phyloP scores from a whole-genome alignment of 2,329 filamentous ascomycete genomes.

The Nigrospora sphaerica region DNA sequence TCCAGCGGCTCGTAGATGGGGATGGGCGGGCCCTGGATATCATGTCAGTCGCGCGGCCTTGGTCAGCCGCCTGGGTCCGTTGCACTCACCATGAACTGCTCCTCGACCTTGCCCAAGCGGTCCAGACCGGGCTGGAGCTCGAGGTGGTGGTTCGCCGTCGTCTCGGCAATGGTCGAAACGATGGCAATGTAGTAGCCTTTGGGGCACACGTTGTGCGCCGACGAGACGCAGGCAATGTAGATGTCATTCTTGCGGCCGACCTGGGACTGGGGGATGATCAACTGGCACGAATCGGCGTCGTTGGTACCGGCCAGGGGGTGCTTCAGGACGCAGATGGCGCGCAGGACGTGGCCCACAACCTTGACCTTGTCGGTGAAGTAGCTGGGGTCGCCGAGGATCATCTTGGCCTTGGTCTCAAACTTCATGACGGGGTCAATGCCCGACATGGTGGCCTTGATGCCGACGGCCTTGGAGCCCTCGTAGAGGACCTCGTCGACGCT shows the following conservation, averaged over 20 bases:
- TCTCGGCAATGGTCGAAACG: slow-evolving; percentile 94
- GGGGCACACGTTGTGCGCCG: slow-evolving; percentile 95
- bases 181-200: slow-evolving; percentile 99
- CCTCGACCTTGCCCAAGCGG: slow-evolving; percentile 85
- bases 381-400: slow-evolving; percentile 91
- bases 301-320: slow-evolving; percentile 88
- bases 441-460: slow-evolving; percentile 96
- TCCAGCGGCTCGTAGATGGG: slow-evolving; percentile 89
- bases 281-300: slow-evolving; percentile 81
- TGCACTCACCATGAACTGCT: slow-evolving; percentile 78
- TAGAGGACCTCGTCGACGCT: slow-evolving; percentile 84
- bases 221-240: slow-evolving; percentile 93
- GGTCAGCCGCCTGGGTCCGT: not conserved
- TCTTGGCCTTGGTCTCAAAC: slow-evolving; percentile 92
- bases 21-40: slow-evolving; percentile 65
- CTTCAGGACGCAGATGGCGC: slow-evolving; percentile 95
- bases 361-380: slow-evolving; percentile 91
- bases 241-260: slow-evolving; percentile 96
- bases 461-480: slow-evolving; percentile 76
- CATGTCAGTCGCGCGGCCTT: slow-evolving; percentile 1
- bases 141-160: slow-evolving; percentile 84
- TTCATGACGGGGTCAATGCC: slow-evolving; percentile 79
- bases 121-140: slow-evolving; percentile 91
- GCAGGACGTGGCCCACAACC: slow-evolving; percentile 82
- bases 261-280: slow-evolving; percentile 97